phyloP scores from a whole-genome alignment of 495 filamentous ascomycete genomes.

The Paragyromitra xinjiangensis region DNA sequence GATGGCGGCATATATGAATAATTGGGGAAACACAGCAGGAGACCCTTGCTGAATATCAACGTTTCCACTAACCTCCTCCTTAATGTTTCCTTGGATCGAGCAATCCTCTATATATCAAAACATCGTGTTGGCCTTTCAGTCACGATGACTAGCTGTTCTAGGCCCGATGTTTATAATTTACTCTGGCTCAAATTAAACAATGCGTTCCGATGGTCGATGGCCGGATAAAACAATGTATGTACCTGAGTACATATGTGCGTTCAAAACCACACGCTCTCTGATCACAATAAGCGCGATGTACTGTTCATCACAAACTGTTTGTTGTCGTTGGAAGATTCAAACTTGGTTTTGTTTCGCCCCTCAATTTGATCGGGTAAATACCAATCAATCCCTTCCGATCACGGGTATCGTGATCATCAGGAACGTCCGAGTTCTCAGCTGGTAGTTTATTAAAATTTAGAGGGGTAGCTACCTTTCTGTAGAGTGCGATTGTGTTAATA shows the following conservation, averaged over 20 bases:
- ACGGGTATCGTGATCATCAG: constrained; percentile 17
- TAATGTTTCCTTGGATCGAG: constrained; percentile 22
- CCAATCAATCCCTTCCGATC: constrained; percentile 19
- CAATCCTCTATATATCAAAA: constrained; percentile 7
- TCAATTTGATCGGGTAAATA: constrained; percentile 43
- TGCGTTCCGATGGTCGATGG: constrained; percentile 22
- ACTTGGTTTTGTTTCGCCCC: constrained; percentile 20
- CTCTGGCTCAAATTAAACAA: constrained; percentile 24
- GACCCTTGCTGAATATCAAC: constrained; percentile 21
- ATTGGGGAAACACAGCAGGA: constrained; percentile 21
- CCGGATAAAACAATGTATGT: constrained; percentile 43
- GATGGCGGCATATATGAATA: constrained; percentile 12
- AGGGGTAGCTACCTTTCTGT: neutral
- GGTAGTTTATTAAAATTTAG: neutral
- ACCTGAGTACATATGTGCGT: constrained; percentile 36
- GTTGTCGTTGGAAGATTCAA: constrained; percentile 17
- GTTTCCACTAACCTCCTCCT: constrained; percentile 2
- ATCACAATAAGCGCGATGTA: constrained; percentile 13
- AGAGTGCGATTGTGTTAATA: neutral
- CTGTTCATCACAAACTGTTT: constrained; percentile 21
- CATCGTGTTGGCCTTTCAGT: neutral
- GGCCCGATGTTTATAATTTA: constrained; percentile 7
- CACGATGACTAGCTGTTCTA: neutral
- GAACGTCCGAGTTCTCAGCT: neutral
- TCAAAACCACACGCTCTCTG: neutral